A percentile compares a stretch with the other conserved stretches of the same genome.
phyloP scores from a whole-genome alignment of 352 stramenopile genomes.

The Phytophthora idaei region DNA sequence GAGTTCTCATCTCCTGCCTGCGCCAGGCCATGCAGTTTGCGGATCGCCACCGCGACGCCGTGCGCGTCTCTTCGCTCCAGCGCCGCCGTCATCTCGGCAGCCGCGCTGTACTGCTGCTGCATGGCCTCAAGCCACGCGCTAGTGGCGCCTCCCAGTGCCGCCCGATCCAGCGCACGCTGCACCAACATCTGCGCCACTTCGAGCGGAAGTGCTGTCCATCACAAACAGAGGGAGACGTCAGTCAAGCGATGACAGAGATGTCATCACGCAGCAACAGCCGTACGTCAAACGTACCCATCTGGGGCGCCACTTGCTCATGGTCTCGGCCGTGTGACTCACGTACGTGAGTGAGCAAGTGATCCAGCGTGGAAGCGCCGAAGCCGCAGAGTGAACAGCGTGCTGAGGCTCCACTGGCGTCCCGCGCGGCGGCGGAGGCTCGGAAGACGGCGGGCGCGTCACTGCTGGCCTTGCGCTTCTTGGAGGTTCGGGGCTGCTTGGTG shows the following conservation, averaged over 20 bases:
- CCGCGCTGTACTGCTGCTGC: constrained; percentile 50
- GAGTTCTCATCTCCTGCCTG: constrained; percentile 22
- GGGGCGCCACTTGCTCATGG: constrained; percentile 21
- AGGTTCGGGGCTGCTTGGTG: constrained; percentile 17
- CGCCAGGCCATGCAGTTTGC: constrained; percentile 42
- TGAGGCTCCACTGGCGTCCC: constrained; percentile 8
- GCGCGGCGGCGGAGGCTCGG: constrained; percentile 14
- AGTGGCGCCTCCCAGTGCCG: constrained; percentile 57
- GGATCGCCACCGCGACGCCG: constrained; percentile 43
- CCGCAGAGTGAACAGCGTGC: constrained; percentile 49
- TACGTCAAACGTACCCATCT: constrained; percentile 57
- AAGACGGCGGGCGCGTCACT: constrained; percentile 26
- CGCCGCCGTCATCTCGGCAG: constrained; percentile 41
- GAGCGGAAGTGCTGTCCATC: constrained; percentile 47
- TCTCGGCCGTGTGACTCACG: constrained; percentile 40
- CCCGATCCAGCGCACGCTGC: constrained; percentile 52
- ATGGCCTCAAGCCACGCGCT: constrained; percentile 57
- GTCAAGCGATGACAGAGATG: constrained; percentile 18
- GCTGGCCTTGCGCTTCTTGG: constrained; percentile 68
- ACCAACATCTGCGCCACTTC: constrained; percentile 67
- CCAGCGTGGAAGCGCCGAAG: constrained; percentile 50
- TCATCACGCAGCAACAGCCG: constrained; percentile 4
- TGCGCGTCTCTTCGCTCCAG: constrained; percentile 50
- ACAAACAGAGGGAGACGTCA: constrained; percentile 9
- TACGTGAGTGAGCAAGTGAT: constrained; percentile 59